A percentile compares a stretch with the other conserved stretches of the same genome.
Evolutionary conservation across 805 yeast species (phyloP).

Genomic region (Suhomyces canberraensis): DNA sequence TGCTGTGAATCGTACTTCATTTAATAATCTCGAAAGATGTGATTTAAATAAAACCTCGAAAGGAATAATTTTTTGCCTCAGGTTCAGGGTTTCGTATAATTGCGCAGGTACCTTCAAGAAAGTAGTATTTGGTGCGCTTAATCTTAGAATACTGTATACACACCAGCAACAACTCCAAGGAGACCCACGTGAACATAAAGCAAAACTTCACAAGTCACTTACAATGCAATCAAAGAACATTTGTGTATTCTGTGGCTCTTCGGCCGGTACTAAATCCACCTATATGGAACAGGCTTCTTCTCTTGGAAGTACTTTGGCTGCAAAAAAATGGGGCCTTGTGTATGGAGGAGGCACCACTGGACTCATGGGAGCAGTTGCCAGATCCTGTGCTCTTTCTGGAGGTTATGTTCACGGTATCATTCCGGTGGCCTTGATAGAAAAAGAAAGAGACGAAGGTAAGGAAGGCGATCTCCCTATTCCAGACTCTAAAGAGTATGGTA

Average conservation of each 20-base stretch:
- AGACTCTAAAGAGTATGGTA: conserved; percentile 58
- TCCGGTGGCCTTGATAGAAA: conserved; percentile 71
- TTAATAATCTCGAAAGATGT: too few relatives aligned
- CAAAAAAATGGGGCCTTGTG: conserved; percentile 65
- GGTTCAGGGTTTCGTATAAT: too few relatives aligned
- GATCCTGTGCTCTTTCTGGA: conserved; percentile 50
- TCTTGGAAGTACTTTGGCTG: conserved; percentile 57
- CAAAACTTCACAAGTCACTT: too few relatives aligned
- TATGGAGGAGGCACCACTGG: conserved; percentile 91
- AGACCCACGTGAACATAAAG: too few relatives aligned
- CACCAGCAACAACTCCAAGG: too few relatives aligned
- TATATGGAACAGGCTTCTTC: conserved; percentile 51
- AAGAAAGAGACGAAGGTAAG: conserved; percentile 48
- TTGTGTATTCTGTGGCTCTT: conserved; percentile 85
- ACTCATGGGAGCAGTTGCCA: conserved; percentile 72
- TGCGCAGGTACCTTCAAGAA: too few relatives aligned
- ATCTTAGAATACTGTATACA: too few relatives aligned
- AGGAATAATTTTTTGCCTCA: too few relatives aligned
- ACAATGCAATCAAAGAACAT: conserved; percentile 14
- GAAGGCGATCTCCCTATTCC: conserved; percentile 49
- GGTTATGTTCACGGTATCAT: conserved; percentile 81
- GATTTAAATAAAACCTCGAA: too few relatives aligned
- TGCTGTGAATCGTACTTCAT: too few relatives aligned
- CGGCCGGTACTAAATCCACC: conserved; percentile 54
- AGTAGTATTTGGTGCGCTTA: too few relatives aligned